Evolutionary conservation across 2,329 filamentous ascomycete genomes (phyloP), one percentile per base, ranked within the genome.

Genomic region (Pestalotiopsis sp.): DNA sequence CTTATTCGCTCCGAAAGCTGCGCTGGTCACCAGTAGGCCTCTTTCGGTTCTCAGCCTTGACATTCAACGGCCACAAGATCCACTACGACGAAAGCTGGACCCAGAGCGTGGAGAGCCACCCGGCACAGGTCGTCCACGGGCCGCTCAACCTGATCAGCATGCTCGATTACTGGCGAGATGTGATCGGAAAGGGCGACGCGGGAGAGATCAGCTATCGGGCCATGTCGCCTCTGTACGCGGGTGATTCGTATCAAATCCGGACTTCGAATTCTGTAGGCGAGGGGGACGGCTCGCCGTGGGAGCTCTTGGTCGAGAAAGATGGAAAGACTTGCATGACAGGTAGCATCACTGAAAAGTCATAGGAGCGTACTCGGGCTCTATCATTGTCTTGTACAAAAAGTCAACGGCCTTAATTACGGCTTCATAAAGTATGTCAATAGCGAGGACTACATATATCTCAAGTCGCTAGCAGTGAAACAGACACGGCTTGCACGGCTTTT

Each of bases 51-150:
- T 94, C 92, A 0, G 93, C 93, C 0, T 82, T 97, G 56, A 97
- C 93, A 0, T 94, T 94, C 82, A 97, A 97, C 76, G 93, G 89
- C 0, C 94, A 97, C 79, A 90, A 89, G 72, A 97, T 97, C 67
- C 94, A 97, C 78, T 91, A 95, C 73, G 92, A 94, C 75, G 85
- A 87, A 27, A 76, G 83, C 13, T 95, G 92, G 83, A 88, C 89
- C 14, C 83, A 83, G 4, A 81, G 84, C 4, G 83, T 91, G 7
- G 91, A 96, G 78, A 90, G 90, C 0, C 92, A 96, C 74, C 86
- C 87, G 0, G 87, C 89, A 17, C 79, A 92, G 4, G 87, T 97
- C 12, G 93, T 97, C 38, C 94, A 97, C 73, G 94, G 93, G 0
- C 93, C 94, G 1, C 81, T 97, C 70, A 92, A 91, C 41, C 83